These are phyloP conservation scores for Amylostereum areolatum DNA, from an alignment of 1,284 basidiomycete species.

Conservation along the genomic window DNA sequence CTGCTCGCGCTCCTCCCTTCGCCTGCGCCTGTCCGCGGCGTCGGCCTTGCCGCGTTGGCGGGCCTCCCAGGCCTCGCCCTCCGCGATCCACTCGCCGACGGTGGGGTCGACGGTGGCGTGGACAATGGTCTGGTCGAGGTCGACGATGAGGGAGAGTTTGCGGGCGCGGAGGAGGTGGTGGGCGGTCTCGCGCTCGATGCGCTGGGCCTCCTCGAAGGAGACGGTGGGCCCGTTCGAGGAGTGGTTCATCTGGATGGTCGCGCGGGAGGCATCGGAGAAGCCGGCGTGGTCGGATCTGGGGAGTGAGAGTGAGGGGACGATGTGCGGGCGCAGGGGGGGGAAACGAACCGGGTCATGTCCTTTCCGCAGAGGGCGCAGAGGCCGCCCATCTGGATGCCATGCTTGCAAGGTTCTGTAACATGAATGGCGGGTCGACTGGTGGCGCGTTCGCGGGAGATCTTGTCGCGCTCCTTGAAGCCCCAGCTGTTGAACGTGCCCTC, in stretches of 20 bases:
- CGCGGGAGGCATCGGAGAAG: slow-evolving; percentile 73
- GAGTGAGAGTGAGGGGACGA: slow-evolving; percentile 9
- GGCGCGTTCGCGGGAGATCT: slow-evolving; percentile 41
- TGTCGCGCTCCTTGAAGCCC: slow-evolving; percentile 56
- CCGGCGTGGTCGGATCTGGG: slow-evolving; percentile 81
- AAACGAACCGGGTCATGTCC: slow-evolving; percentile 82
- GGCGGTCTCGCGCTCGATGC: slow-evolving; percentile 81
- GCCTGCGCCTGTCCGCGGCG: slow-evolving; percentile 19
- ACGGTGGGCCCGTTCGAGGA: slow-evolving; percentile 74
- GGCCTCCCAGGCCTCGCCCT: slow-evolving; percentile 72
- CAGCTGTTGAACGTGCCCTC: slow-evolving; percentile 69
- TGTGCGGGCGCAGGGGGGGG: slow-evolving; percentile 7
- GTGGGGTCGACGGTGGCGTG: slow-evolving; percentile 99
- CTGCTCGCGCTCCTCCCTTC: slow-evolving; percentile 16
- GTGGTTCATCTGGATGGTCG: slow-evolving; percentile 83
- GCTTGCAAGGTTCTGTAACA: slow-evolving; percentile 84
- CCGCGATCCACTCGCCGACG: slow-evolving; percentile 93
- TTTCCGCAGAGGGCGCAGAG: slow-evolving; percentile 92
- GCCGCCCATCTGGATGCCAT: slow-evolving; percentile 88
- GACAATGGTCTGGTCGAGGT: slow-evolving; percentile 97
- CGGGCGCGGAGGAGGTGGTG: slow-evolving; percentile 69
- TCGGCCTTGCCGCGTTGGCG: slow-evolving; percentile 37
- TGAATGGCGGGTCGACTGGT: slow-evolving; percentile 56
- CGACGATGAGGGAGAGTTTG: slow-evolving; percentile 92
- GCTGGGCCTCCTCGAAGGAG: slow-evolving; percentile 81